Conservation (phyloP, 345 rosid species). For the Adansonia digitata region DNA sequence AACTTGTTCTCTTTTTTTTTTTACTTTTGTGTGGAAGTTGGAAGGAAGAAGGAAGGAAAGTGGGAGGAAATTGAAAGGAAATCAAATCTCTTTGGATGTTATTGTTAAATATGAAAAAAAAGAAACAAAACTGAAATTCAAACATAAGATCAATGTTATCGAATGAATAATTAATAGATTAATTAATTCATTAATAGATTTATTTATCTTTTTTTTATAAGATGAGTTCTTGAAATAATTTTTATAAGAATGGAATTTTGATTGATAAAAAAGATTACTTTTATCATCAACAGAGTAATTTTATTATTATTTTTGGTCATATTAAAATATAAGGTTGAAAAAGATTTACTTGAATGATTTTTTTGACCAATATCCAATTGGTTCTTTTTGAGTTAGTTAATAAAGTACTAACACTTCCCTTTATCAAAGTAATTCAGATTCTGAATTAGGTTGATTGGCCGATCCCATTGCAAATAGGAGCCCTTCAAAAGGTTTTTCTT, state of each 20-base stretch:
- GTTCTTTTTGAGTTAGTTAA: too few relatives aligned
- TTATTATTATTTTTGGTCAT: too few relatives aligned
- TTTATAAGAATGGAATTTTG: too few relatives aligned
- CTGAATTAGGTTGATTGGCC: background rate
- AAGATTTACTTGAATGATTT: too few relatives aligned
- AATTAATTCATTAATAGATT: too few relatives aligned
- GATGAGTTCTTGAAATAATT: too few relatives aligned
- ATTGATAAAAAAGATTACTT: background rate
- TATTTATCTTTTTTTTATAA: too few relatives aligned
- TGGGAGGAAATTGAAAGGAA: background rate
- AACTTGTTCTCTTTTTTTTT: background rate
- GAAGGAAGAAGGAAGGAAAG: background rate
- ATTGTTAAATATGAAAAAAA: background rate
- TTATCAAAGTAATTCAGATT: background rate
- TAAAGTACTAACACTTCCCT: background rate
- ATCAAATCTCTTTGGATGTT: background rate
- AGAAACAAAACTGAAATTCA: background rate
- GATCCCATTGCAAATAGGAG: background rate
- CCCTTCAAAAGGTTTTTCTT: background rate
- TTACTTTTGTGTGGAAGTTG: too few relatives aligned
- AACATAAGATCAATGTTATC: too few relatives aligned
- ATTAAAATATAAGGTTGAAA: too few relatives aligned
- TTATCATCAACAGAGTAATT: background rate
- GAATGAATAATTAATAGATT: too few relatives aligned
- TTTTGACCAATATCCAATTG: too few relatives aligned